Conservation (phyloP, 495 filamentous ascomycete genomes). For the Podospora australis region DNA sequence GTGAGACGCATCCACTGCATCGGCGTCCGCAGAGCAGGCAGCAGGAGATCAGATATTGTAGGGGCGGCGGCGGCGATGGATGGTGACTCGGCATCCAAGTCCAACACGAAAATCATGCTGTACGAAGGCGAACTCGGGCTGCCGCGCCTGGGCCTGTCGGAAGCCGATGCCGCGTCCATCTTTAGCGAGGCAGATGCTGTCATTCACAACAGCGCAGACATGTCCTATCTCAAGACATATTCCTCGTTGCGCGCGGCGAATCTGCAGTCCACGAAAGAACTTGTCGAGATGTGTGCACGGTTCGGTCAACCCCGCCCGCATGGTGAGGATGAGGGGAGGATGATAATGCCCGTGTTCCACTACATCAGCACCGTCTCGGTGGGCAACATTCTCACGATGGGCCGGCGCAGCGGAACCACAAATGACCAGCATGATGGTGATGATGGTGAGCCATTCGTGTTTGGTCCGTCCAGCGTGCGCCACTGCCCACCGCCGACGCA, state of each 20-base stretch:
- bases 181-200: neutral
- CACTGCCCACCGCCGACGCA: neutral
- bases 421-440: neutral
- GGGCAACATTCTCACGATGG: neutral
- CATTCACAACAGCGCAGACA: conserved; percentile 30
- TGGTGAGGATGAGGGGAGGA: neutral
- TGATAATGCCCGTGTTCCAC: neutral
- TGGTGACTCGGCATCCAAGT: no score
- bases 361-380: neutral
- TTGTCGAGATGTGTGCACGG: conserved; percentile 19
- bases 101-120: no score
- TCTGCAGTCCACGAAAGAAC: conserved; percentile 36
- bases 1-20: neutral
- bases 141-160: conserved; percentile 36
- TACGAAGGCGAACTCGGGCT: conserved; percentile 34
- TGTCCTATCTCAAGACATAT: conserved; percentile 45
- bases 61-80: no score
- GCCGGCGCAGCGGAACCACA: neutral
- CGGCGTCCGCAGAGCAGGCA: neutral
- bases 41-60: no score
- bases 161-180: conserved; percentile 5
- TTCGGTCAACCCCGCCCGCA: no score
- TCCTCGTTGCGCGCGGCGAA: conserved; percentile 34
- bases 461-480: neutral
- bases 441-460: neutral